Evolutionary conservation across 2,329 filamentous ascomycete genomes (phyloP), one percentile per base, ranked within the genome.

Genomic region (Bipolaris cookei): DNA sequence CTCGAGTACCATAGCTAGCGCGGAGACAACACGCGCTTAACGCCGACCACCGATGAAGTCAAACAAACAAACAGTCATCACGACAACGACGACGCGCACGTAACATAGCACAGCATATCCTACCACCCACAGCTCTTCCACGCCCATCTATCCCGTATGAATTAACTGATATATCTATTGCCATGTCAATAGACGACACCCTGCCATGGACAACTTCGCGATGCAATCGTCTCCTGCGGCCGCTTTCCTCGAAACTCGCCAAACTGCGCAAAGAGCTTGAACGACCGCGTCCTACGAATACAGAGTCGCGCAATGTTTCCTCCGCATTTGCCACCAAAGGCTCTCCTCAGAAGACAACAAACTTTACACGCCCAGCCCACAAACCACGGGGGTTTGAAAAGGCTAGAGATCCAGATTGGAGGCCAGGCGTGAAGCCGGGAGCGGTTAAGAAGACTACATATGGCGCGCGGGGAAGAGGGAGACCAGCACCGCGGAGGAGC

Each of bases 171-270:
- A 68, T 65, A 69, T 21, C 49, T 68, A 70, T 47, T 53, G 25
- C 52, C 45, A 74, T 74, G 72, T 61, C 70, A 56, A 58, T 60
- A 20, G 70, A 70, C 58, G 72, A 72, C 57, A 65, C 67, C 30
- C 59, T 75, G 20, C 72, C 76, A 44, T 80, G 78, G 77, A 80
- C 76, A 6, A 76, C 77, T 14, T 71, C 76, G 43, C 75, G 77
- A 38, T 80, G 78, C 64, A 78, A 78, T 56, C 74, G 78, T 48
- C 67, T 80, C 4, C 70, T 80, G 0, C 72, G 78, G 39, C 78
- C 78, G 13, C 71, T 80, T 11, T 74, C 76, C 14, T 77, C 76
- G 13, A 75, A 78, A 59, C 72, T 80, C 44, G 64, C 69, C 25
- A 76, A 76, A 25, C 67, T 80, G 6, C 67, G 73, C 35, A 78